A percentile compares a stretch with the other conserved stretches of the same genome.
These are phyloP conservation scores for Fusarium sp. DNA, from an alignment of 2,329 filamentous ascomycete genomes.

Conservation along the genomic window DNA sequence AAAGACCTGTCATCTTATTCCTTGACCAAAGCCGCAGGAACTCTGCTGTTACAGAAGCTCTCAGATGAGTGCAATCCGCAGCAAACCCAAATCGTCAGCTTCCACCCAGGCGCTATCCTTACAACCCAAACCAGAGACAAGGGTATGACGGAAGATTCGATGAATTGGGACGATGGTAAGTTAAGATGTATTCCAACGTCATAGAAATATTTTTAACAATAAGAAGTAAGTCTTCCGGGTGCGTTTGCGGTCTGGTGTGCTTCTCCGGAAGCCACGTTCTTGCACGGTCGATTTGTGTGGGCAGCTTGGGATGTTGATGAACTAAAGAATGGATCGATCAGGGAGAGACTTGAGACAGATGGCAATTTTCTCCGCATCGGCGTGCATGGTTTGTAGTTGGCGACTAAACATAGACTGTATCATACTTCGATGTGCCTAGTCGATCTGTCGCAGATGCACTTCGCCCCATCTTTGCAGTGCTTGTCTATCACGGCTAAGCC, in stretches of 20 bases:
- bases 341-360: background rate
- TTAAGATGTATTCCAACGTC: fast-evolving
- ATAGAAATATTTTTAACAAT: fast-evolving
- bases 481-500: constrained; percentile 7
- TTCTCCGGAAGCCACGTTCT: background rate
- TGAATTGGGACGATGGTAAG: constrained; percentile 11
- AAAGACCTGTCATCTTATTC: constrained; percentile 1
- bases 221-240: background rate
- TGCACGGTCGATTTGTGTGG: constrained; percentile 17
- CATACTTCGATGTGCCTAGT: too few species aligned
- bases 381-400: background rate
- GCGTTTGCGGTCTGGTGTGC: constrained; percentile 2
- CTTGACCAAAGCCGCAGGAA: background rate
- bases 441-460: background rate
- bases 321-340: background rate
- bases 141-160: background rate
- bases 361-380: constrained; percentile 6
- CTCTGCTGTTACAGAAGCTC: background rate
- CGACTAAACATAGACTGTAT: too few species aligned
- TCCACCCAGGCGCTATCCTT: constrained; percentile 2
- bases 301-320: constrained; percentile 16
- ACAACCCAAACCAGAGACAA: constrained; percentile 1
- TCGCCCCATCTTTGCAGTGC: constrained; percentile 3
- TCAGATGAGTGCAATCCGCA: background rate
- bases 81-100: background rate